phyloP scores from a whole-genome alignment of 225 moss, liverwort and hornwort species.

The Marchantia paleacea region DNA sequence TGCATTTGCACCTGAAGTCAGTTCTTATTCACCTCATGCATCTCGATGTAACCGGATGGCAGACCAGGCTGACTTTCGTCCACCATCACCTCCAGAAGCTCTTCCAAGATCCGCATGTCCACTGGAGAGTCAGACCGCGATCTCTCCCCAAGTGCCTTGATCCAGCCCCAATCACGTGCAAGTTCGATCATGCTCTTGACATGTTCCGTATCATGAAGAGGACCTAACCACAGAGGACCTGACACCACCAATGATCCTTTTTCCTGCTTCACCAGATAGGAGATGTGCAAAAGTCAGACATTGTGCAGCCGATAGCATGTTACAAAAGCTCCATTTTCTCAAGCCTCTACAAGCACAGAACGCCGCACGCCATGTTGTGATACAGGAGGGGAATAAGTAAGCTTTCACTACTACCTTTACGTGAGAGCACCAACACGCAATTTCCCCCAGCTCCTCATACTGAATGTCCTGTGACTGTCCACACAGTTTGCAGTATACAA shows the following conservation, averaged over 20 bases:
- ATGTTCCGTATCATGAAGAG: conserved; percentile 60
- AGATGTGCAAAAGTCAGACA: background rate
- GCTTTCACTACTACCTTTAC: conserved; percentile 43
- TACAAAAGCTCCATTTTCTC: background rate
- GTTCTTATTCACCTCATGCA: conserved; percentile 61
- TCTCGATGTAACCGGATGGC: conserved; percentile 70
- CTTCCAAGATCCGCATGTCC: conserved; percentile 59
- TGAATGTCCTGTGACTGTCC: conserved; percentile 75
- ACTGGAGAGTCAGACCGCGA: conserved; percentile 28
- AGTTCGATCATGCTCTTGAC: conserved; percentile 57
- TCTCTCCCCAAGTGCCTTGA: conserved; percentile 31
- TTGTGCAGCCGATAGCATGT: background rate
- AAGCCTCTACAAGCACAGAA: background rate
- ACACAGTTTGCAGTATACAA: conserved; percentile 61
- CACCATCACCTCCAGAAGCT: conserved; percentile 73
- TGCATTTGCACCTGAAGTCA: background rate
- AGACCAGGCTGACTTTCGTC: conserved; percentile 77
- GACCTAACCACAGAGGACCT: conserved; percentile 90
- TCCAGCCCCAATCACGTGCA: conserved; percentile 79
- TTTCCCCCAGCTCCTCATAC: conserved; percentile 47
- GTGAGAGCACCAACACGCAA: conserved; percentile 50
- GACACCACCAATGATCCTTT: conserved; percentile 53
- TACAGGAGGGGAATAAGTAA: background rate
- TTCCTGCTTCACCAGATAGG: conserved; percentile 36
- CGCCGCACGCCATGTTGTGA: background rate